phyloP scores from a whole-genome alignment of 768 basidiomycete species.

The Coprinellus micaceus region DNA sequence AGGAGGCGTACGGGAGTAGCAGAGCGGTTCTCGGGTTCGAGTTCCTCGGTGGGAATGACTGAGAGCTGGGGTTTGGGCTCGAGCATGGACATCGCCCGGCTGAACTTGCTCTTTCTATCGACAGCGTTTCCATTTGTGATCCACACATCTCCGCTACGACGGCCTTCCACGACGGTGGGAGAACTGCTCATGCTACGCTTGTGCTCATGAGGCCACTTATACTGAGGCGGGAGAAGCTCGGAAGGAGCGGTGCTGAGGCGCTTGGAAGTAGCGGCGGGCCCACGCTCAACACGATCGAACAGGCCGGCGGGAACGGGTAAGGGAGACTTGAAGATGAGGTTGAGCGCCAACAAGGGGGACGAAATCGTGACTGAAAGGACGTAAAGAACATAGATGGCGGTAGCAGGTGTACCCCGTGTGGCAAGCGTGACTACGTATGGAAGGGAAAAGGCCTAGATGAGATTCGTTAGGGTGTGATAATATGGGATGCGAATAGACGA shows the following conservation, averaged over 20 bases:
- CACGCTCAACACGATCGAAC: slow-evolving; percentile 48
- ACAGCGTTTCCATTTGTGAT: slow-evolving; percentile 68
- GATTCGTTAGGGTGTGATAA: neutral
- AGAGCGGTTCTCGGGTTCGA: slow-evolving; percentile 37
- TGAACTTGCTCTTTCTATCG: slow-evolving; percentile 58
- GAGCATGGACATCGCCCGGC: slow-evolving; percentile 62
- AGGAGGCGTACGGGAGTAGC: slow-evolving; percentile 65
- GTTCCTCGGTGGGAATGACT: slow-evolving; percentile 57
- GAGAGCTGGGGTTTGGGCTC: slow-evolving; percentile 63
- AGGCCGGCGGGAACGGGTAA: slow-evolving; percentile 65
- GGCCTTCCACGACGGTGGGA: slow-evolving; percentile 65
- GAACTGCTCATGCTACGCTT: slow-evolving; percentile 63
- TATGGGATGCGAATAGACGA: slow-evolving; percentile 11
- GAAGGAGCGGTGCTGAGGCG: slow-evolving; percentile 39
- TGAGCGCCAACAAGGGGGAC: slow-evolving; percentile 62
- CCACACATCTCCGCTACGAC: slow-evolving; percentile 75
- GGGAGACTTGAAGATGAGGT: slow-evolving; percentile 55
- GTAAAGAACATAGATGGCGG: slow-evolving; percentile 46
- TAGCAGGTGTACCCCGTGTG: slow-evolving; percentile 35
- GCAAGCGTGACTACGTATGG: slow-evolving; percentile 55
- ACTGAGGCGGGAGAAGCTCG: slow-evolving; percentile 29
- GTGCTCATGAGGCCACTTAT: slow-evolving; percentile 51
- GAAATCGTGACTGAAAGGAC: slow-evolving; percentile 64
- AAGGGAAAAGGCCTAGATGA: slow-evolving; percentile 49
- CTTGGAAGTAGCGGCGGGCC: slow-evolving; percentile 35